These are phyloP conservation scores for Fusarium sulawesiense DNA, from an alignment of 2,329 filamentous ascomycete genomes.

Conservation along the genomic window DNA sequence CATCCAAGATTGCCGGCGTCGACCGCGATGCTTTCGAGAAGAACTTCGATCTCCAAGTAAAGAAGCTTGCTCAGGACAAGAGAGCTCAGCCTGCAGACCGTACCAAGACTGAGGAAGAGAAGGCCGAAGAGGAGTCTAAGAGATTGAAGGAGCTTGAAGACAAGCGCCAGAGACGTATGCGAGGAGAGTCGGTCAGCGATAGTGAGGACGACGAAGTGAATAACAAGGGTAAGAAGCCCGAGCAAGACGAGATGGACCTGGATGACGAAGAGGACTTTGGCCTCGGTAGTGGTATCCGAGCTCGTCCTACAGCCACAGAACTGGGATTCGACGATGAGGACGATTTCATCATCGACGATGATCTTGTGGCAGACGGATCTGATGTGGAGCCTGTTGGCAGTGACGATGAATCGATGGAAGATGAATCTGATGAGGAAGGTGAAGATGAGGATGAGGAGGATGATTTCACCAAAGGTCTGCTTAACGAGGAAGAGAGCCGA, in stretches of 20 bases:
- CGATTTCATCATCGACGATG: slow-evolving; percentile 90
- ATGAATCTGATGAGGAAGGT: slow-evolving; percentile 54
- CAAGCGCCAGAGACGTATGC: slow-evolving; percentile 86
- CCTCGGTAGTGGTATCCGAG: slow-evolving; percentile 68
- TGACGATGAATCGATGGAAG: slow-evolving; percentile 63
- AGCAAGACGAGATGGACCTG: slow-evolving; percentile 52
- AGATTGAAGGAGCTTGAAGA: slow-evolving; percentile 84
- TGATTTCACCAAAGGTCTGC: slow-evolving; percentile 77
- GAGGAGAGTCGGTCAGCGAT: slow-evolving; percentile 77
- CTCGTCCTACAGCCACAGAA: slow-evolving; percentile 67
- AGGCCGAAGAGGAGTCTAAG: slow-evolving; percentile 79
- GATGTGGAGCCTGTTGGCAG: slow-evolving; percentile 70
- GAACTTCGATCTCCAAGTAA: slow-evolving; percentile 87
- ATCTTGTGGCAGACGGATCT: slow-evolving; percentile 85
- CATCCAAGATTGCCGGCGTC: slow-evolving; percentile 60
- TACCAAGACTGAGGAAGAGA: slow-evolving; percentile 92
- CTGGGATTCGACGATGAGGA: slow-evolving; percentile 91
- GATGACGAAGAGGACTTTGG: slow-evolving; percentile 67
- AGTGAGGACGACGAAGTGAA: slow-evolving; percentile 68
- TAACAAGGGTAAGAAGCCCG: slow-evolving; percentile 53
- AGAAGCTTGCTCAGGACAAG: slow-evolving; percentile 84
- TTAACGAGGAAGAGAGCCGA: slow-evolving; percentile 68
- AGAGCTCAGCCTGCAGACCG: slow-evolving; percentile 86
- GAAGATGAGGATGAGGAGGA: slow-evolving; percentile 54
- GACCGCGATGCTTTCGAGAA: slow-evolving; percentile 79